Base-by-base conservation (phyloP, 2,329 filamentous ascomycete genomes). In the Cercospora sp. region DNA sequence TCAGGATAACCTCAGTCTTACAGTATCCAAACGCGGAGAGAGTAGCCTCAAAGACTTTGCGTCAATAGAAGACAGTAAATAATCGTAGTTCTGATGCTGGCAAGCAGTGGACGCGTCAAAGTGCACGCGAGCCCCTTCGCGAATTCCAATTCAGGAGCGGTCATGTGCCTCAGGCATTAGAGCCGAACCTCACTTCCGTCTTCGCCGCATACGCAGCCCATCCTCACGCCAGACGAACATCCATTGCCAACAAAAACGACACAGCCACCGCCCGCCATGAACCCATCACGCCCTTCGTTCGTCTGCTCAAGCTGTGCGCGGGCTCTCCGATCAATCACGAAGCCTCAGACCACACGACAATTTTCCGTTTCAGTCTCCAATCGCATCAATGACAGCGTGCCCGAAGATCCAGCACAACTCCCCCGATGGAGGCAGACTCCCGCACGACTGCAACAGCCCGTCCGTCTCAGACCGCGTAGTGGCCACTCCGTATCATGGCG, bases 401-500 rank as follows among this genome's bases (percentile, higher is more conserved):
- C 70, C 63, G 63, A 71, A 61, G 72, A 62, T 72, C 76, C 16
- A 70, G 67, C 66, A 53, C 65, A 76, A 21, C 37, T 77, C 18
- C 84, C 84, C n/a, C 79, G 84, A 79, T 86, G 84, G 84, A 77
- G 82, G 68, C 79, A 82, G 69, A 85, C 84, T 49, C 84, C 84
- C 4, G 76, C 77, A 24, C 78, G 78, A 24, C 84, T 85, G 82
- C 71, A 77, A 61, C 83, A 83, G 63, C 83, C 83, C 24, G 77
- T 82, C 64, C 82, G 89, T 81, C 73, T 86, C 85, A 78, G 88
- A 82, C 81, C 85, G 81, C 72, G 85, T 82, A 77, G 88, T 81
- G 80, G 82, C 84, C 75, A 87, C 82, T 63, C 78, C 74, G 69
- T 85, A 81, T 28, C 34, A 43, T 94, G 88, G 87, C 78, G 78